Conservation (phyloP, 305 asterid genomes). For the Striga hermonthica region DNA sequence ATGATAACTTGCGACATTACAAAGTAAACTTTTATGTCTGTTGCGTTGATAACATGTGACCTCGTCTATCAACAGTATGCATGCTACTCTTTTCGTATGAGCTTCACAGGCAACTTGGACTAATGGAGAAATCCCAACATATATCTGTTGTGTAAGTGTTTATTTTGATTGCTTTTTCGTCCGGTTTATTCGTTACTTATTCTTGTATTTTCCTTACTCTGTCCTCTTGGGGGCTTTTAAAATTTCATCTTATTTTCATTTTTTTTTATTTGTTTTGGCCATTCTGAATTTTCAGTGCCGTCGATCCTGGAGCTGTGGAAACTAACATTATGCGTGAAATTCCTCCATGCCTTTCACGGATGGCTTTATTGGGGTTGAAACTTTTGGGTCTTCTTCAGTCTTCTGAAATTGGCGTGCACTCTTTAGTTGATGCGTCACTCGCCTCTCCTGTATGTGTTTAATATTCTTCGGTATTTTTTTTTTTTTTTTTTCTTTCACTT, state of each 20-base stretch:
- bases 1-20: constrained; percentile 30
- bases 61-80: constrained; percentile 50
- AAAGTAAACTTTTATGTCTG: constrained; percentile 9
- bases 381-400: constrained; percentile 68
- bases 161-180: neutral
- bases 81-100: constrained; percentile 75
- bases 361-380: constrained; percentile 46
- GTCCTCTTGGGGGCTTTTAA: neutral
- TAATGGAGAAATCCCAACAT: constrained; percentile 47
- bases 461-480: too few species aligned
- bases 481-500: too few species aligned
- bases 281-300: constrained; percentile 49
- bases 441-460: constrained; percentile 68
- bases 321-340: constrained; percentile 84
- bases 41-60: constrained; percentile 33
- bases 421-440: constrained; percentile 76
- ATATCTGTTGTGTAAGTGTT: constrained; percentile 67
- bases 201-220: neutral
- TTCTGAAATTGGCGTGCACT: constrained; percentile 53
- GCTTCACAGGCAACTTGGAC: constrained; percentile 63
- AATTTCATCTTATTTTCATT: constrained; percentile 25
- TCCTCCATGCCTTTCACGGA: constrained; percentile 47
- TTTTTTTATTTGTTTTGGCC: constrained; percentile 1
- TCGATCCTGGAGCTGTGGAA: constrained; percentile 80
- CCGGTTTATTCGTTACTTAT: neutral